A percentile compares a stretch with the other conserved stretches of the same genome.
These are phyloP conservation scores for Phytophthora brassicae DNA, from an alignment of 352 stramenopile genomes.

Conservation along the genomic window DNA sequence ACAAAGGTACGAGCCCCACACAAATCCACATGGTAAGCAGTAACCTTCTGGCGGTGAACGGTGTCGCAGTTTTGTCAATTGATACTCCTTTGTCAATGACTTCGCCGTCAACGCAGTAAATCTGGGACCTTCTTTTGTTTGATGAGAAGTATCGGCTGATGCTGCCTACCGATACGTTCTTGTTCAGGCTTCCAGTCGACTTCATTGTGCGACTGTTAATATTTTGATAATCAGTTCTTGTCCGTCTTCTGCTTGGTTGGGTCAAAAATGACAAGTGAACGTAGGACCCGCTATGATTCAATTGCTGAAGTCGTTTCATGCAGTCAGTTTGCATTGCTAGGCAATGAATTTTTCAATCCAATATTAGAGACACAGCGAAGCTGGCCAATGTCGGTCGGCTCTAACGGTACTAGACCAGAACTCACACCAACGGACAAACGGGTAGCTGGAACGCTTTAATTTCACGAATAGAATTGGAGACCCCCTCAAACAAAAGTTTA, in stretches of 20 bases:
- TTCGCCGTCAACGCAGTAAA: constrained; percentile 1
- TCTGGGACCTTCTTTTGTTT: neutral
- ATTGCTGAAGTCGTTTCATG: neutral
- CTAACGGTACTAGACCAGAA: too few species aligned
- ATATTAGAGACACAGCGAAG: too few species aligned
- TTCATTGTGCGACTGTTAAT: neutral
- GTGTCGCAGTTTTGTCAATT: neutral
- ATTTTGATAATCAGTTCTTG: neutral
- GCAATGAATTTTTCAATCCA: too few species aligned
- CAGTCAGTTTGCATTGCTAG: too few species aligned
- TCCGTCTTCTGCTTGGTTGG: neutral
- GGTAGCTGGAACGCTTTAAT: too few species aligned
- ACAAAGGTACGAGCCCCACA: constrained; percentile 12
- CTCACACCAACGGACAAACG: too few species aligned
- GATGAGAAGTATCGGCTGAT: constrained; percentile 5
- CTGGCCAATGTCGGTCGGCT: too few species aligned
- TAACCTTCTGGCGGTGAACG: neutral
- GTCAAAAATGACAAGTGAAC: neutral
- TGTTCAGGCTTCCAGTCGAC: neutral
- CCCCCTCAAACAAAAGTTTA: too few species aligned
- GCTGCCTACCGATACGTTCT: neutral
- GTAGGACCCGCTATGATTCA: neutral
- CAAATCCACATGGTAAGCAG: constrained; percentile 15
- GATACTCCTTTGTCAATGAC: neutral
- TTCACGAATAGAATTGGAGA: too few species aligned